Base-by-base conservation (phyloP, 352 stramenopile genomes). In the Globisporangium irregulare region DNA sequence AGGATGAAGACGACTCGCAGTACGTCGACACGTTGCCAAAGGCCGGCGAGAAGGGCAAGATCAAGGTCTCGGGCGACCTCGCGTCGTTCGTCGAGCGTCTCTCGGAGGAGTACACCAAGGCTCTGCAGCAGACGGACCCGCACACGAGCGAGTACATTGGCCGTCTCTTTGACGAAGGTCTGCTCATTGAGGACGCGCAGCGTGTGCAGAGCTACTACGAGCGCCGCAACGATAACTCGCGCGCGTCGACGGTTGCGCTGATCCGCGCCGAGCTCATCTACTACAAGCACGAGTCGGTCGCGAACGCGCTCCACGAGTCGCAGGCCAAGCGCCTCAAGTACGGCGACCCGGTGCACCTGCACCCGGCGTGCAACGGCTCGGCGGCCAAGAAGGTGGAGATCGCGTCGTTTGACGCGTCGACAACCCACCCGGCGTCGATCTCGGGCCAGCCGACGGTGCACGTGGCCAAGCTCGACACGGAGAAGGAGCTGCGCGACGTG, bases 91-190 rank as follows among this genome's bases (percentile, higher is more conserved):
- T 99, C 38, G 88, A 94, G 53, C 92, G 94, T 48, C 84, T 99
- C 24, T 93, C 97, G 59, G 96, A 99, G 72, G 97, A 99, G 79
- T 99, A 99, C 85, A 98, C 84, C 67, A 99, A 99, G 88, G 92
- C 78, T 46, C 75, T 99, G n/a, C 97, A 99, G 79, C 91, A 97
- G 64, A 98, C 94, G 38, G 97, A 98, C 72, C 94, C 96, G 58
- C 95, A 99, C 82, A 98, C 96, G 60, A 84, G 91, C 61, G 95
- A 99, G 70, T 99, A 99, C 79, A 92, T 99, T 50, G 72, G 79
- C 24, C 90, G 97, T 38, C 83, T 99, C 59, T 91, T 89, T 27
- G 96, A 99, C 74, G 97, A 99, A 78, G 86, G 84, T 9, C 80
- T 93, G 60, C 81, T 99, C 36, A 86, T 98, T 10, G 82, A 92